These are phyloP conservation scores for Solanum hybrid DNA, from an alignment of 305 asterid genomes.

Conservation along the genomic window DNA sequence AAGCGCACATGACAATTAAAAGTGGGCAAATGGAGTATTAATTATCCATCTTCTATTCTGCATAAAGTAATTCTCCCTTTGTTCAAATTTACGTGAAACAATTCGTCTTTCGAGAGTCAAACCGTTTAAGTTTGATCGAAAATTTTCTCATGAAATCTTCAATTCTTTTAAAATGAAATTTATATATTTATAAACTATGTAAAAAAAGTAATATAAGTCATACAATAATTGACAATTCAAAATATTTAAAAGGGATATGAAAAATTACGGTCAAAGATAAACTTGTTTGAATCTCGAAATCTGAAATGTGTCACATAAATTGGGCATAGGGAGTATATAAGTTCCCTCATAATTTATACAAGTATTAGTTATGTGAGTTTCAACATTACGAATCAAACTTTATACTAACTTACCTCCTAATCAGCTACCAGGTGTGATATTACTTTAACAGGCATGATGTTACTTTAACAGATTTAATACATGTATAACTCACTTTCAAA, in stretches of 20 bases:
- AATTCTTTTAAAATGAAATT: too few species aligned
- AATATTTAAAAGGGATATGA: too few species aligned
- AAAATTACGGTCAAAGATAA: too few species aligned
- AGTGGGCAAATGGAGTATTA: neutral
- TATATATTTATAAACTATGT: too few species aligned
- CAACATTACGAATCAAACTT: neutral
- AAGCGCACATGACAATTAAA: too few species aligned
- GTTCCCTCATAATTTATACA: neutral
- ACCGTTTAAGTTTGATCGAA: too few species aligned
- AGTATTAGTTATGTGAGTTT: neutral
- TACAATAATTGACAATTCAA: neutral
- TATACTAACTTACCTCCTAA: neutral
- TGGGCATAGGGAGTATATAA: neutral
- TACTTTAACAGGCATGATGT: too few species aligned
- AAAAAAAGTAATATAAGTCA: neutral
- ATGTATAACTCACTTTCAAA: neutral
- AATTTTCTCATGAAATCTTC: neutral
- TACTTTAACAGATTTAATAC: neutral
- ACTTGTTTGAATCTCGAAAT: too few species aligned
- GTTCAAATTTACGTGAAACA: too few species aligned
- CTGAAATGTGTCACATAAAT: neutral
- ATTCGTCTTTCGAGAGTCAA: neutral
- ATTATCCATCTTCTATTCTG: neutral
- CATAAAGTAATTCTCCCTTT: neutral
- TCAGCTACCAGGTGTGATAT: neutral